Percentiles rank a stretch among this genome's conserved stretches.
Evolutionary conservation across 2,329 filamentous ascomycete genomes (phyloP).

Genomic region (Tolypocladium cylindrosporum): DNA sequence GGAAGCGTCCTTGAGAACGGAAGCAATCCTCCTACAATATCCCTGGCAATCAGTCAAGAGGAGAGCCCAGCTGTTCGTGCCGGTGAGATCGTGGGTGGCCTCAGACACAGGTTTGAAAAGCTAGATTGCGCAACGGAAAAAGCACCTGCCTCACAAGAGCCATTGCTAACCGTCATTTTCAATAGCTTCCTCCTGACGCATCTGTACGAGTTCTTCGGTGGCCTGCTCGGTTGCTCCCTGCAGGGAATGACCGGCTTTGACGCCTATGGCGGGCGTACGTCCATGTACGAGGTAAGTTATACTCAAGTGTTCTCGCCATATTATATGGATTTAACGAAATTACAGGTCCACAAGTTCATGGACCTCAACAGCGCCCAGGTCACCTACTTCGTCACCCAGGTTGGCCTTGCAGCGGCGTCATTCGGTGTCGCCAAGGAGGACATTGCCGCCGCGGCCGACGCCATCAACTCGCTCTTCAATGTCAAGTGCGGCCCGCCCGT

Average conservation of each 20-base stretch:
- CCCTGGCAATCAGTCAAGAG: background rate
- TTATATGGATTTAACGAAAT: background rate
- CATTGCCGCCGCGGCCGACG: conserved; percentile 34
- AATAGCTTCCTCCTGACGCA: conserved; percentile 46
- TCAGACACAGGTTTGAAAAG: background rate
- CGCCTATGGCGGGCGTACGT: conserved; percentile 33
- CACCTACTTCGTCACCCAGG: conserved; percentile 50
- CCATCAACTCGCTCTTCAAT: conserved; percentile 40
- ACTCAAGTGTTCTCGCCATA: conserved; percentile 5
- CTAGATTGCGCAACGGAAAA: background rate
- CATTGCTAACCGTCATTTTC: background rate
- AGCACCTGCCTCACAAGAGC: too few species aligned
- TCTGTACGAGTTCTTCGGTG: conserved; percentile 52
- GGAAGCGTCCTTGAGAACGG: too few species aligned
- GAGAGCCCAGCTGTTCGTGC: background rate
- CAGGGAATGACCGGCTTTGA: conserved; percentile 39
- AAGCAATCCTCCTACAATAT: too few species aligned
- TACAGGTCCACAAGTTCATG: conserved; percentile 48
- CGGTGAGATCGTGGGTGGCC: background rate
- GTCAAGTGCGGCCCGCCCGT: conserved; percentile 37
- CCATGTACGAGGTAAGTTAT: conserved; percentile 28
- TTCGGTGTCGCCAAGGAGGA: conserved; percentile 49
- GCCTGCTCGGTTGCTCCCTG: conserved; percentile 43
- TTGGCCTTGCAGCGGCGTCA: conserved; percentile 43
- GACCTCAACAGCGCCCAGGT: conserved; percentile 38